These are phyloP conservation scores for Krasilnikovozyma curviuscula DNA, from an alignment of 768 basidiomycete genomes.

Conservation along the genomic window DNA sequence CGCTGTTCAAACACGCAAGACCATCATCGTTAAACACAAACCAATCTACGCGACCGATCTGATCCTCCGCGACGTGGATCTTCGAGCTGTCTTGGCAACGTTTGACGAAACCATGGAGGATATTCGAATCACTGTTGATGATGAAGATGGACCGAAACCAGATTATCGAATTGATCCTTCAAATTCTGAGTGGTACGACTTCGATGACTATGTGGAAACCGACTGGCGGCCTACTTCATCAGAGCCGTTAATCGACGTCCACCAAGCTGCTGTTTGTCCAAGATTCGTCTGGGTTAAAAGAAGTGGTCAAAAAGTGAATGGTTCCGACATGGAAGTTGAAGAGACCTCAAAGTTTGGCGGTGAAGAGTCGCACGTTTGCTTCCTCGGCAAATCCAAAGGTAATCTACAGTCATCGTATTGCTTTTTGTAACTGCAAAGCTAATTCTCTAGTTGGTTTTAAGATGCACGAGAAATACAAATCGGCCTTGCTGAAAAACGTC, in stretches of 20 bases:
- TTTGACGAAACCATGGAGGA: no score
- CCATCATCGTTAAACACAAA: constrained; percentile 48
- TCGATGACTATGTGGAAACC: constrained; percentile 63
- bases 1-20: background rate
- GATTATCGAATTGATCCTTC: background rate
- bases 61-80: constrained; percentile 50
- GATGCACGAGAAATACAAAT: constrained; percentile 51
- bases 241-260: constrained; percentile 43
- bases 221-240: constrained; percentile 40
- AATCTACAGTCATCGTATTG: background rate
- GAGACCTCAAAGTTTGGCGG: constrained; percentile 51
- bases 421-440: background rate
- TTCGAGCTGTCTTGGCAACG: constrained; percentile 56
- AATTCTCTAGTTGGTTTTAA: constrained; percentile 16
- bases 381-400: constrained; percentile 6
- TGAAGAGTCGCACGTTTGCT: constrained; percentile 49
- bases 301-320: background rate
- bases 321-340: constrained; percentile 12
- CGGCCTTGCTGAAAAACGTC: constrained; percentile 37
- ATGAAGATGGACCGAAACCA: background rate
- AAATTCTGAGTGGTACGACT: constrained; percentile 43
- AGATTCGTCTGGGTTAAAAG: constrained; percentile 56
- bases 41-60: constrained; percentile 77
- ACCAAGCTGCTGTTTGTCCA: constrained; percentile 58
- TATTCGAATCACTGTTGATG: no score